Base-by-base conservation (phyloP, 441 rosid species). In the Capsella rubella region DNA sequence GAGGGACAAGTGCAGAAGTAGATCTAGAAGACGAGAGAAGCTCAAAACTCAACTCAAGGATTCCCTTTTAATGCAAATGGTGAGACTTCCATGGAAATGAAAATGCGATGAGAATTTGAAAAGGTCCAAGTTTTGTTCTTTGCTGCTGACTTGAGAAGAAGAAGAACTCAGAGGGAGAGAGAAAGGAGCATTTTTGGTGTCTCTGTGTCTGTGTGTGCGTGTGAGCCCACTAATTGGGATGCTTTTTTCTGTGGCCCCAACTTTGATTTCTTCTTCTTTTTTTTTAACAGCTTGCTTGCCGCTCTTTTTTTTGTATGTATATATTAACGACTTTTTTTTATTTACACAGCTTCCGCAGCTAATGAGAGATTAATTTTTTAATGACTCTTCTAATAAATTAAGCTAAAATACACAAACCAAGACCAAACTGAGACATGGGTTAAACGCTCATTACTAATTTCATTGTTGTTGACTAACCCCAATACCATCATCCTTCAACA, bases 141-240 rank as follows among this genome's bases (percentile, higher is more conserved):
- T 54, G 45, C 58, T 69, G 52, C 70, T 76, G 71, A 70, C 67
- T 53, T 72, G 80, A 34, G 40, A 39, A 67, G 73, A 67, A 18
- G 52, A 49, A 34, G 42, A 39, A 39, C 43, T 10, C 43, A 11
- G 5, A 57, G 58, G 12, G 25, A 3, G 43, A 40, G 14, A 65
- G 61, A 15, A 5, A 9, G 4, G 9, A 37, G 50, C 1, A 0
- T 0, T 47, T 6, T 34, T 34, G 9, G 31, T 47, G 47, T 21
- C 2, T 21, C 25, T 21, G 0, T 21, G 25, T 21, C 0, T 21
- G 25, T 21, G 25, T 21, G 25, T 21, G 25, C 18, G 18, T 75
- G 71, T 55, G 67, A 64, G 42, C 67, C 80, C 75, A 76, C 80
- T 70, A 40, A 70, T 43, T 39, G 66, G 45, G 64, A 69, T 18